Evolutionary conservation across 139 green algal species (phyloP).

Genomic region (Coccomyxa sp.): DNA sequence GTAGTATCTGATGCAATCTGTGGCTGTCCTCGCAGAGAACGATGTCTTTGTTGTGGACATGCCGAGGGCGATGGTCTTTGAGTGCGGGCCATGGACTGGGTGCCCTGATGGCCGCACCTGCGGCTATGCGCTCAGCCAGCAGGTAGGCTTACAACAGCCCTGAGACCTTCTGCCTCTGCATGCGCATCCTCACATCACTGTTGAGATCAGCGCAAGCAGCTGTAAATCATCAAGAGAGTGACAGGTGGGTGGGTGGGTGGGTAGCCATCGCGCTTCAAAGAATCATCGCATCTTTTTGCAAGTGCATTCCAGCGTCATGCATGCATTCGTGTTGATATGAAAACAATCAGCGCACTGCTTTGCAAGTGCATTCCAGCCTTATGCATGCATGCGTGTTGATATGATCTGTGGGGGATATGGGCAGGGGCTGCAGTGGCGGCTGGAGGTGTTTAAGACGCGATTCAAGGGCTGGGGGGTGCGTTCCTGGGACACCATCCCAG

Average conservation of each 20-base stretch:
- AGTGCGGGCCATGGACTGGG: constrained; percentile 39
- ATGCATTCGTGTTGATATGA: not conserved
- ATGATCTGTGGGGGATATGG: not conserved
- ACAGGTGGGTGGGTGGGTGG: not conserved
- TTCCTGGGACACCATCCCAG: constrained; percentile 47
- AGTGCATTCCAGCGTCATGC: not conserved
- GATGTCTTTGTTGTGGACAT: not conserved
- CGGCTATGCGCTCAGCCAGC: constrained; percentile 23
- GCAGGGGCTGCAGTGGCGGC: constrained; percentile 22
- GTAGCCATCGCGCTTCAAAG: too few relatives aligned
- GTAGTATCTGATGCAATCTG: too few relatives aligned
- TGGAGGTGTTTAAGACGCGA: constrained; percentile 49
- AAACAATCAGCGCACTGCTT: not conserved
- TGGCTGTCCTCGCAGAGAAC: too few relatives aligned
- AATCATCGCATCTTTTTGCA: not conserved
- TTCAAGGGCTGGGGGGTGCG: constrained; percentile 45
- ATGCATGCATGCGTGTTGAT: not conserved
- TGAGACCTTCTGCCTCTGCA: not conserved
- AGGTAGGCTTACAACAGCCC: not conserved
- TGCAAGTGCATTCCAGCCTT: not conserved
- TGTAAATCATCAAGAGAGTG: not conserved
- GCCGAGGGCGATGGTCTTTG: constrained; percentile 24
- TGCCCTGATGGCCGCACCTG: constrained; percentile 29
- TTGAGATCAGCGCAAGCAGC: not conserved
- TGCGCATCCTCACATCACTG: not conserved